Percentiles rank a stretch among this genome's conserved stretches.
These are phyloP conservation scores for Trametes elegans DNA, from an alignment of 768 basidiomycete genomes.

Conservation along the genomic window DNA sequence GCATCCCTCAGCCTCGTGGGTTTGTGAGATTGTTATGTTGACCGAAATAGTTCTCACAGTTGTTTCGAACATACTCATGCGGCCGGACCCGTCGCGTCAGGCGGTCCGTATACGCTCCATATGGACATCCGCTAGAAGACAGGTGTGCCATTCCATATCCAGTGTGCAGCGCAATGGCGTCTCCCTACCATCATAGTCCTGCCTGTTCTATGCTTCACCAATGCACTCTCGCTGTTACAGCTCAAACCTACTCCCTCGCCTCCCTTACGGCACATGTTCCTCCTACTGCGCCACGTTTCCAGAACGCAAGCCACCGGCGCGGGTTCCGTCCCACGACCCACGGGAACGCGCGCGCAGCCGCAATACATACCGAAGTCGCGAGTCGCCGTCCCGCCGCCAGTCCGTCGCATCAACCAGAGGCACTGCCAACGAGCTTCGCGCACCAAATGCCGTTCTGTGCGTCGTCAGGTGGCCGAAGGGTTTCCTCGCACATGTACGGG, in stretches of 20 bases:
- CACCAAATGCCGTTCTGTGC: slow-evolving; percentile 3
- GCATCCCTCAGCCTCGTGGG: not conserved
- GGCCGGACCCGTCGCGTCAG: slow-evolving; percentile 19
- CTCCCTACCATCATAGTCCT: not conserved
- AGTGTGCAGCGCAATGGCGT: not conserved
- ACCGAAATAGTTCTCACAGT: slow-evolving; percentile 14
- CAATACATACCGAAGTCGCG: slow-evolving; percentile 1
- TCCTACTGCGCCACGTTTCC: slow-evolving; percentile 16
- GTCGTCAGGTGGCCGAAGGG: slow-evolving; percentile 5
- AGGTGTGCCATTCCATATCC: not conserved
- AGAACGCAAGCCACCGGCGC: slow-evolving; percentile 4
- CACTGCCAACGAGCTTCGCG: slow-evolving; percentile 3
- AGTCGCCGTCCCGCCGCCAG: not conserved
- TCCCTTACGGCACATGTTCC: slow-evolving; percentile 4
- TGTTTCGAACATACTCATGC: not conserved
- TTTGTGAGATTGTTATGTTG: slow-evolving; percentile 6
- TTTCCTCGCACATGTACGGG: not conserved
- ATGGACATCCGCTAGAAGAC: slow-evolving; percentile 5
- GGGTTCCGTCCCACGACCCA: slow-evolving; percentile 6
- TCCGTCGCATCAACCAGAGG: not conserved
- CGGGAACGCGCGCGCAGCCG: slow-evolving; percentile 3
- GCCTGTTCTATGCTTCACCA: not conserved
- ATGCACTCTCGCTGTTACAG: not conserved
- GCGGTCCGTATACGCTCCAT: not conserved
- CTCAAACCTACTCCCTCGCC: not conserved